These are phyloP conservation scores for Sporothrix sp. DNA, from an alignment of 2,329 filamentous ascomycete species.

Conservation along the genomic window DNA sequence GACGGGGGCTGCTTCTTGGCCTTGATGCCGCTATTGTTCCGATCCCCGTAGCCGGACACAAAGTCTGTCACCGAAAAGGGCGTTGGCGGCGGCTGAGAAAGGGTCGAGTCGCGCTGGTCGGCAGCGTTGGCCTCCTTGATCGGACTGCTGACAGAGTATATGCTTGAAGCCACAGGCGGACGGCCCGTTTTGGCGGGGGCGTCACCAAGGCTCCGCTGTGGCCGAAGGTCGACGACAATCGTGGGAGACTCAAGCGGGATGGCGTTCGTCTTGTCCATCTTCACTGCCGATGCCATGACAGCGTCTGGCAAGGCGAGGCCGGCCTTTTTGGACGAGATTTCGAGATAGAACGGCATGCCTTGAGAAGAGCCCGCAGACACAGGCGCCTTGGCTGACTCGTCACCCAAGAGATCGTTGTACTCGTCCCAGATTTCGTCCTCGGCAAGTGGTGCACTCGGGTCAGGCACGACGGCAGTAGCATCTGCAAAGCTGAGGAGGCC, in stretches of 20 bases:
- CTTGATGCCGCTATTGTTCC: conserved; percentile 22
- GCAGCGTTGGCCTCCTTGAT: conserved; percentile 43
- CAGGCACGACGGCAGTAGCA: conserved; percentile 57
- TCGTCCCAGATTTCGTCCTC: conserved; percentile 94
- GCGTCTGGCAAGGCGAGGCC: conserved; percentile 5
- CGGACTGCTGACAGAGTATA: conserved; percentile 30
- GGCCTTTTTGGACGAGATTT: conserved; percentile 31
- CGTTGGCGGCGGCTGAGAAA: conserved; percentile 29
- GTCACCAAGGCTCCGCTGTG: conserved; percentile 1
- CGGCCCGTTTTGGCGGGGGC: conserved; percentile 18
- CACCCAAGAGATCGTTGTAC: conserved; percentile 79
- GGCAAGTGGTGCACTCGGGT: conserved; percentile 49
- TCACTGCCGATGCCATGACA: no score
- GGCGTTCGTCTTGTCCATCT: neutral
- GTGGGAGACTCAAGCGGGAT: conserved; percentile 40
- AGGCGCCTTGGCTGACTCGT: conserved; percentile 38
- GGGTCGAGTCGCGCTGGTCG: conserved; percentile 21
- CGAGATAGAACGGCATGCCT: conserved; percentile 46
- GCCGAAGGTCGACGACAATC: neutral
- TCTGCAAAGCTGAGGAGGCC: conserved; percentile 49
- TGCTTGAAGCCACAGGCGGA: conserved; percentile 36
- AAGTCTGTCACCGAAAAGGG: conserved; percentile 36
- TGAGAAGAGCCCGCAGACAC: conserved; percentile 47
- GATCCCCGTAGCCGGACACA: conserved; percentile 30
- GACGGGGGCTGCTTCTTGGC: conserved; percentile 19